Conservation (phyloP, 73 alveolate species). For the Loxodes magnus region DNA sequence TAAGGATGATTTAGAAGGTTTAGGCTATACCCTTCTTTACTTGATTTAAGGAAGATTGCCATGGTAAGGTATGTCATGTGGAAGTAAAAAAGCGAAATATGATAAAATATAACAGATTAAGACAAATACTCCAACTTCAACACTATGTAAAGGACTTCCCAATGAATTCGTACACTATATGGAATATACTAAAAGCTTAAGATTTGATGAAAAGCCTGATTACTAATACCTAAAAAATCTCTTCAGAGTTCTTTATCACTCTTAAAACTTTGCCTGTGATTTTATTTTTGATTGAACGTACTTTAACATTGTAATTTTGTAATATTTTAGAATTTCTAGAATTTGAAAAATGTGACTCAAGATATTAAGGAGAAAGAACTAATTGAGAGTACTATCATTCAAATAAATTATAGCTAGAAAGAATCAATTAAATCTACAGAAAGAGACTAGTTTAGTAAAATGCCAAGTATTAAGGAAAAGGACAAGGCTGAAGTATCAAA, state of each 20-base stretch:
- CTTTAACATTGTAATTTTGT: too few relatives aligned
- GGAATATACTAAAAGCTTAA: conserved; percentile 34
- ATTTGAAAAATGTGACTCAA: too few relatives aligned
- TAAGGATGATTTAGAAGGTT: conserved; percentile 74
- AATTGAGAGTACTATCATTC: too few relatives aligned
- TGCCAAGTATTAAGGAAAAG: too few relatives aligned
- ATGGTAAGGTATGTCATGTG: conserved; percentile 66
- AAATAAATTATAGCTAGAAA: too few relatives aligned
- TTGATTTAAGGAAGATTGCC: conserved; percentile 69
- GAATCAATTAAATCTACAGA: too few relatives aligned
- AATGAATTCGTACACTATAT: conserved; percentile 48
- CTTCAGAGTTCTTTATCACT: conserved; percentile 26
- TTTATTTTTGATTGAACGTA: too few relatives aligned
- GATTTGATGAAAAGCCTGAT: conserved; percentile 75
- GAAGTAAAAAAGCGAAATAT: conserved; percentile 57
- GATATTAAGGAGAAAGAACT: too few relatives aligned
- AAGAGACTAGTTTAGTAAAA: too few relatives aligned
- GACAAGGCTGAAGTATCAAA: too few relatives aligned
- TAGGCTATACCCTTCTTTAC: conserved; percentile 69
- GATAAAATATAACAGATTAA: conserved; percentile 58
- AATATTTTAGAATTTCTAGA: too few relatives aligned
- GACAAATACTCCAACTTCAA: conserved; percentile 51
- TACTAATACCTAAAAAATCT: conserved; percentile 23
- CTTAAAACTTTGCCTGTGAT: too few relatives aligned
- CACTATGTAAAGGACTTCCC: conserved; percentile 59